These are phyloP conservation scores for Globisporangium solare DNA, from an alignment of 352 stramenopile species.

Conservation along the genomic window DNA sequence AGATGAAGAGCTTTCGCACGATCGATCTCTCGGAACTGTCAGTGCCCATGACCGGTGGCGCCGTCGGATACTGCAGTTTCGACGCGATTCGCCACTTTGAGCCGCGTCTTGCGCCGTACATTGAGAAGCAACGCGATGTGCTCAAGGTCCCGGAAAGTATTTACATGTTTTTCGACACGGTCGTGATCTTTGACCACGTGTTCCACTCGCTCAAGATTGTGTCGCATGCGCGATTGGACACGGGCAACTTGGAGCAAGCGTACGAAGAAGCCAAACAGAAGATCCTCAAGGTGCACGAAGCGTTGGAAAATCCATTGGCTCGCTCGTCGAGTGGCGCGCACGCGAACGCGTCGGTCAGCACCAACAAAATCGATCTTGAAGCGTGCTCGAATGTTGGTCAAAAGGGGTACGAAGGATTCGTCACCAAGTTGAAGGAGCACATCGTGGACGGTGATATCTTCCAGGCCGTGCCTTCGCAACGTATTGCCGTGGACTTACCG, in stretches of 20 bases:
- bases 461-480: conserved; percentile 85
- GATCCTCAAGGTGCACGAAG: conserved; percentile 57
- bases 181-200: conserved; percentile 88
- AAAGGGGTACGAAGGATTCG: conserved; percentile 83
- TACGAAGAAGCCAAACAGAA: conserved; percentile 74
- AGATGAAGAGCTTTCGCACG: conserved; percentile 73
- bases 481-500: conserved; percentile 63
- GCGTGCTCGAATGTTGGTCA: conserved; percentile 78
- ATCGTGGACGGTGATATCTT: conserved; percentile 90
- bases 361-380: conserved; percentile 61
- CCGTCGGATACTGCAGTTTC: conserved; percentile 87
- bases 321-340: conserved; percentile 55
- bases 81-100: conserved; percentile 89
- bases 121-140: conserved; percentile 74
- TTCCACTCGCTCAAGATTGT: conserved; percentile 90
- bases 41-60: conserved; percentile 83
- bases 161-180: conserved; percentile 90
- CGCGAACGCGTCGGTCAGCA: conserved; percentile 29
- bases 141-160: conserved; percentile 83
- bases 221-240: conserved; percentile 75
- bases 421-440: conserved; percentile 83
- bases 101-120: conserved; percentile 70
- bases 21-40: conserved; percentile 67
- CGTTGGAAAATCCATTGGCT: conserved; percentile 55
- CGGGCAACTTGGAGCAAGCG: conserved; percentile 46